Conservation (phyloP, 805 yeast genomes). For the Dipodascus geniculatus region DNA sequence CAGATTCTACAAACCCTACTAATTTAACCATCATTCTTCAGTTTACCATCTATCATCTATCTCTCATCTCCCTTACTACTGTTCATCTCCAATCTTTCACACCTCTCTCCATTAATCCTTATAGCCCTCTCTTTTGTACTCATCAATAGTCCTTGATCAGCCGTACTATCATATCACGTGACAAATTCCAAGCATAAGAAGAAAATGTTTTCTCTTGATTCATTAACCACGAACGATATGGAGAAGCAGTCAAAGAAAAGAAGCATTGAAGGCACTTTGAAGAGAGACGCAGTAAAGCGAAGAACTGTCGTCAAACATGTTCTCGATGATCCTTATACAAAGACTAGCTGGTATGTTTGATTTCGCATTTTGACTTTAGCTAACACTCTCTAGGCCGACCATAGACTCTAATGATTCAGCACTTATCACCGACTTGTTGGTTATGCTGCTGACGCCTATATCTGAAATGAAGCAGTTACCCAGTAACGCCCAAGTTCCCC, state of each 20-base stretch:
- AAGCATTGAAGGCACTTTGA: not conserved
- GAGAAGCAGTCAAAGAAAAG: not conserved
- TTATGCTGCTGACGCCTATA: not conserved
- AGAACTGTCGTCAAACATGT: constrained; percentile 17
- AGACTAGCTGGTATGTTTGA: constrained; percentile 12
- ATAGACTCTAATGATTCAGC: not conserved
- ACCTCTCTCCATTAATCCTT: too few species aligned
- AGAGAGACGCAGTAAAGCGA: constrained; percentile 8
- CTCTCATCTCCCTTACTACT: too few species aligned
- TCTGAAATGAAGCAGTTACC: constrained; percentile 4
- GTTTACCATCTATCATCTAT: too few species aligned
- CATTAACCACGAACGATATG: too few species aligned
- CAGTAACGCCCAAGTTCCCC: constrained; percentile 2
- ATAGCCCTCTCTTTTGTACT: too few species aligned
- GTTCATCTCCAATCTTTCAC: too few species aligned
- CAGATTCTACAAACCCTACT: too few species aligned
- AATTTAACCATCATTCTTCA: too few species aligned
- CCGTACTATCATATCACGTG: too few species aligned
- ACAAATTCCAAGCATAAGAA: too few species aligned
- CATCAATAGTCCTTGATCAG: too few species aligned
- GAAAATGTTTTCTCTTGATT: too few species aligned
- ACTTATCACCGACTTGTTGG: not conserved
- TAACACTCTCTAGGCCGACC: not conserved
- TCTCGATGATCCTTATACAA: constrained; percentile 18
- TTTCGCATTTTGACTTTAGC: not conserved